These are phyloP conservation scores for Melastoma malabathricum DNA, from an alignment of 345 rosid genomes.

Conservation along the genomic window DNA sequence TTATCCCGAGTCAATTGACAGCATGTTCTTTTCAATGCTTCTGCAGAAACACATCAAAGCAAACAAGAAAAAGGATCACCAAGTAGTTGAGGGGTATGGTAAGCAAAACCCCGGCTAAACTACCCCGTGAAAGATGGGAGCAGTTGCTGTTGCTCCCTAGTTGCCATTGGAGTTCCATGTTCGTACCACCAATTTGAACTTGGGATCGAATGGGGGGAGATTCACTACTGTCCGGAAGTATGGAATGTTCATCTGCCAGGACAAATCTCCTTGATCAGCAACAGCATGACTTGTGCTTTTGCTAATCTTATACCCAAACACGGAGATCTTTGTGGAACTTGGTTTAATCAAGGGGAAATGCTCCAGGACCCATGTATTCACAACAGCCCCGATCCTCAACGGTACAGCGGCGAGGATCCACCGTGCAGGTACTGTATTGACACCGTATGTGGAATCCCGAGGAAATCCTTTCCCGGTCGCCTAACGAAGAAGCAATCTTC, in stretches of 20 bases:
- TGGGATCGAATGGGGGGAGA: too few relatives aligned
- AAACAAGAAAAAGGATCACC: not conserved
- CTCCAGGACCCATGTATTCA: conserved; percentile 33
- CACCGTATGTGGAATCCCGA: conserved; percentile 31
- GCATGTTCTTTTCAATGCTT: not conserved
- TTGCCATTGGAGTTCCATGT: not conserved
- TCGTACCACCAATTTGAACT: conserved; percentile 2
- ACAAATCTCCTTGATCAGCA: conserved; percentile 25
- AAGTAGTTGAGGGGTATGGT: not conserved
- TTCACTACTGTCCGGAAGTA: conserved; percentile 26
- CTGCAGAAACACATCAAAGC: conserved; percentile 7
- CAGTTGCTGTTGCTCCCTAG: too few relatives aligned
- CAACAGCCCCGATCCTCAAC: conserved; percentile 27
- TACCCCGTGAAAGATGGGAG: too few relatives aligned
- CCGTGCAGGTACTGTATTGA: conserved; percentile 21
- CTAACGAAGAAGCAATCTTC: conserved; percentile 26
- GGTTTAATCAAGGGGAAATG: conserved; percentile 29
- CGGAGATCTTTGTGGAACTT: conserved; percentile 32
- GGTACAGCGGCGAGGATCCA: conserved; percentile 35
- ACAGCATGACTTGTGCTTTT: conserved; percentile 39
- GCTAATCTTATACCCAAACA: conserved; percentile 33
- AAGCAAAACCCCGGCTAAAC: not conserved
- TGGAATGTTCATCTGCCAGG: conserved; percentile 18
- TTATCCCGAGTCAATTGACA: not conserved
- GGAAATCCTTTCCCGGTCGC: conserved; percentile 20